These are phyloP conservation scores for Moniliella sp. DNA, from an alignment of 1,284 basidiomycete genomes.

Conservation along the genomic window DNA sequence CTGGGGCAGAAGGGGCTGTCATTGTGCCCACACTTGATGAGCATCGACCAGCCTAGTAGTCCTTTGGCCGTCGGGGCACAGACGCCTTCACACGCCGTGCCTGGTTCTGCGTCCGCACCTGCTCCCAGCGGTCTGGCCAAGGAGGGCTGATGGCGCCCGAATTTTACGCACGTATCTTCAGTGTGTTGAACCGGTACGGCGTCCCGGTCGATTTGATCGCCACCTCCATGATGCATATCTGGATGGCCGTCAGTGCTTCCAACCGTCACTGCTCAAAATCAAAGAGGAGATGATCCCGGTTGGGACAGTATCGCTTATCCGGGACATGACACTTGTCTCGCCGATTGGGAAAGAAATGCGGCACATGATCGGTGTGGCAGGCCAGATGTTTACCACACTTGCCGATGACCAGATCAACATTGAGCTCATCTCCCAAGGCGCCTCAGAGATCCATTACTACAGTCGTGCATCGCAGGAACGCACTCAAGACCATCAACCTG, in stretches of 20 bases:
- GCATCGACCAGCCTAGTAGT: conserved; percentile 19
- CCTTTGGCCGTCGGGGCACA: conserved; percentile 5
- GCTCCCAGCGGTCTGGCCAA: not conserved
- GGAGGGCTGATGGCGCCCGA: conserved; percentile 56
- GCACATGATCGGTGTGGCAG: conserved; percentile 81
- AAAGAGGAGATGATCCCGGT: conserved; percentile 19
- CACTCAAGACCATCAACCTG: conserved; percentile 82
- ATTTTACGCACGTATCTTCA: conserved; percentile 87
- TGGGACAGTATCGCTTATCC: conserved; percentile 43
- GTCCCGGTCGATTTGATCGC: conserved; percentile 91
- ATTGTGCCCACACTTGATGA: conserved; percentile 39
- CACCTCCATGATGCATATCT: conserved; percentile 88
- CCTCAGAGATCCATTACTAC: conserved; percentile 58
- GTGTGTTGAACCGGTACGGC: conserved; percentile 68
- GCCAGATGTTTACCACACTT: conserved; percentile 74
- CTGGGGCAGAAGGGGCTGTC: conserved; percentile 65
- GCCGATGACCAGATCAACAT: conserved; percentile 88
- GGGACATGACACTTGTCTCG: conserved; percentile 83
- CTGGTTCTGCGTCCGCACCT: not conserved
- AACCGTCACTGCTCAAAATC: conserved; percentile 13
- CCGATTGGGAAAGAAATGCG: conserved; percentile 85
- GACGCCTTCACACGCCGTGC: conserved; percentile 3
- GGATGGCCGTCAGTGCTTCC: conserved; percentile 48
- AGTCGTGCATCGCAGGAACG: conserved; percentile 67
- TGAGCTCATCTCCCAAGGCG: conserved; percentile 96